Base-by-base conservation (phyloP, 768 basidiomycete genomes). In the Sarcomyxa edulis region DNA sequence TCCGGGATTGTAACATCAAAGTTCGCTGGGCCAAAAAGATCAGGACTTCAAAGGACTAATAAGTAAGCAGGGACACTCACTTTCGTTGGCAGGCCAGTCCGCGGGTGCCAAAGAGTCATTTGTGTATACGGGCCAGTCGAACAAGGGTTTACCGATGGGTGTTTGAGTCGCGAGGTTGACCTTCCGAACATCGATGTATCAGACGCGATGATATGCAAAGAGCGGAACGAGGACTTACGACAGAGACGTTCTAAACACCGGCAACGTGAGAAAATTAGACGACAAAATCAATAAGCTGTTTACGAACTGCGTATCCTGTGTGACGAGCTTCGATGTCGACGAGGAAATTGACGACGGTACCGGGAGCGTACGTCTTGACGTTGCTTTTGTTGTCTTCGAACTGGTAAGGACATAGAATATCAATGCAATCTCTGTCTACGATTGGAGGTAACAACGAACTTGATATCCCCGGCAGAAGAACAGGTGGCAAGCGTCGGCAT, bases 61-160 rank as follows among this genome's bases (percentile, higher is more conserved):
- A 21, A 25, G 26, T n/a, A 15, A 10, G 23, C 5, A 24, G 14
- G 7, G 6, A 15, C 21, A 48, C 61, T 37, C 28, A 62, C 62
- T 60, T 43, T 64, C 61, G 27, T 63, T 63, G 48, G 53, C 54
- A 1, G 56, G 55, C 58, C 57, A 61, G 26, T 61, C 48, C 14
- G 51, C 22, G 3, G 59, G 58, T 4, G 52, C 56, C 7, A 63
- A 47, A 1, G 54, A 44, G 33, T 53, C 47, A 43, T 63, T 55
- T 7, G 62, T 48, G 37, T 62, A 63, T 8, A 61, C 54, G 0
- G 56, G 56, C 62, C 62, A 65, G 28, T 33, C 38, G 40, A 60
- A 51, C 15, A 65, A 44, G 9, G 58, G 55, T 12, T 45, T 8
- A 7, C 59, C 60, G 29, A 63, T 59, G 4, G 48, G 42, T 6